Evolutionary conservation across 2,329 filamentous ascomycete species (phyloP).

Genomic region (Fusarium dimerum): DNA sequence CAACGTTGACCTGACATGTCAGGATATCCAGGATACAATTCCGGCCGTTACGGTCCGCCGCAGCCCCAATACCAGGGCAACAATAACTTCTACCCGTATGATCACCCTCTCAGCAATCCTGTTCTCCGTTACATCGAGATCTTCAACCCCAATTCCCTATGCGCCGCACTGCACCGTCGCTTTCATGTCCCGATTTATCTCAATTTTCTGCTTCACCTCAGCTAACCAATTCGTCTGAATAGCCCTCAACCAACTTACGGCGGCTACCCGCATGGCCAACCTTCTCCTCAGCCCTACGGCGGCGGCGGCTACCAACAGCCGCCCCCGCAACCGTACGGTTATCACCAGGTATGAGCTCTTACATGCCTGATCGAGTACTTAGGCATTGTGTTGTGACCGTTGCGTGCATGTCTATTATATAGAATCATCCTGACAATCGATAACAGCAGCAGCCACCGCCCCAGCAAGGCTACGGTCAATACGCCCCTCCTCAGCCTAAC

Average conservation of each 20-base stretch:
- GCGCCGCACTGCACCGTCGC: too few relatives aligned
- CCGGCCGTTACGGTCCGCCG: constrained; percentile 44
- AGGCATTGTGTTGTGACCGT: too few relatives aligned
- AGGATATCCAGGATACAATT: constrained; percentile 60
- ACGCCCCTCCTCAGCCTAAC: constrained; percentile 42
- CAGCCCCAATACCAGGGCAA: constrained; percentile 41
- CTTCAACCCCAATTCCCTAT: background rate
- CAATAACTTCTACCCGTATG: constrained; percentile 54
- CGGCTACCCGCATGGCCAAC: constrained; percentile 46
- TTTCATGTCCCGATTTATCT: background rate
- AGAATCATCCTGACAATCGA: constrained; percentile 5
- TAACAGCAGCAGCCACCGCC: constrained; percentile 29
- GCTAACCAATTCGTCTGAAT: constrained; percentile 21
- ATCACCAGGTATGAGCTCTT: background rate
- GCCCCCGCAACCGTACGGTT: background rate
- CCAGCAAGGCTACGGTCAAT: constrained; percentile 36
- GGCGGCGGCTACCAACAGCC: constrained; percentile 36
- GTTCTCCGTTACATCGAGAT: constrained; percentile 7
- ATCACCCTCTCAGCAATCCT: constrained; percentile 32
- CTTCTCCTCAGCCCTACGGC: constrained; percentile 52
- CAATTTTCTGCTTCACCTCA: constrained; percentile 3
- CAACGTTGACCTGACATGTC: constrained; percentile 50
- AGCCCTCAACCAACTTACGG: constrained; percentile 49
- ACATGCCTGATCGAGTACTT: background rate
- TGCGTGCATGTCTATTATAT: background rate